A percentile compares a stretch with the other conserved stretches of the same genome.
phyloP scores from a whole-genome alignment of 345 rosid species.

The Salix suchowensis region DNA sequence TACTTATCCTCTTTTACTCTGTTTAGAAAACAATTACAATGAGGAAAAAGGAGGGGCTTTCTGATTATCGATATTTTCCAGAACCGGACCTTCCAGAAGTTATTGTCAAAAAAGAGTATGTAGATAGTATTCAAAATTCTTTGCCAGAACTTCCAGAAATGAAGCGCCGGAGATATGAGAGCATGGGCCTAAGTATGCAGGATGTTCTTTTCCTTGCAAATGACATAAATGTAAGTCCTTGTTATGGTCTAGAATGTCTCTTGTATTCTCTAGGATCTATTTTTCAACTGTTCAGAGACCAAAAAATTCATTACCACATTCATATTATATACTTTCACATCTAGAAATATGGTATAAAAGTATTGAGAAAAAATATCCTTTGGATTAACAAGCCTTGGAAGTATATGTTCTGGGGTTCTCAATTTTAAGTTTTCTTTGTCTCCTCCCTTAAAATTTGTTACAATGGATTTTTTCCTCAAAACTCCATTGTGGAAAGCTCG shows the following conservation, averaged over 20 bases:
- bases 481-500: neutral
- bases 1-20: slow-evolving; percentile 13
- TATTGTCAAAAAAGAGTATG: slow-evolving; percentile 55
- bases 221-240: slow-evolving; percentile 56
- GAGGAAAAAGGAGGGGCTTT: slow-evolving; percentile 95
- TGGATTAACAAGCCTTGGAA: neutral
- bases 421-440: neutral
- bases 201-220: slow-evolving; percentile 96
- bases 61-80: slow-evolving; percentile 91
- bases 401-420: neutral
- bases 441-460: neutral
- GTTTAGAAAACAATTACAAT: slow-evolving; percentile 82
- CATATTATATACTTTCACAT: neutral
- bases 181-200: slow-evolving; percentile 83
- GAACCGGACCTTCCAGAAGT: slow-evolving; percentile 97
- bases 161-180: slow-evolving; percentile 79
- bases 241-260: neutral
- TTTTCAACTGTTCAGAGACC: neutral
- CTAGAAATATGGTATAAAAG: neutral
- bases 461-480: neutral
- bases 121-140: slow-evolving; percentile 49
- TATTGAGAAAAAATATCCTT: neutral
- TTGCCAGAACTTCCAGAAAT: slow-evolving; percentile 91
- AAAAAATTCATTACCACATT: neutral
- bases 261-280: neutral